Base-by-base conservation (phyloP, 73 alveolate genomes). In the Loxodes magnus region DNA sequence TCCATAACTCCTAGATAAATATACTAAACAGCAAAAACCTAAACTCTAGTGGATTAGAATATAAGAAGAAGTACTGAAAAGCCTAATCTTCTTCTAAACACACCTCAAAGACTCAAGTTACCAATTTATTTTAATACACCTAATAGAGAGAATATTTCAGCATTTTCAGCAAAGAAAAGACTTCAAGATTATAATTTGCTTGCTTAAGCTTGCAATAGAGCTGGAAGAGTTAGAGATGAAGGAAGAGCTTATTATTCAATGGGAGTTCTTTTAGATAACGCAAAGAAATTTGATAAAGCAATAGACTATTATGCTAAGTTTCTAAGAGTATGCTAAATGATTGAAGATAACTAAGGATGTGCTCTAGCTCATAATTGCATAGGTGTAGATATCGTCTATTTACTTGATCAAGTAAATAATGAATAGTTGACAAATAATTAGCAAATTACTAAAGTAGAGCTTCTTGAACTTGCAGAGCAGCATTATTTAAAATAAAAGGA, bases 171-270 rank as follows among this genome's bases (percentile, higher is more conserved):
- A 4, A 65, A 79, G 51, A 79, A 84, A 51, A 41, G 96, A 39
- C 53, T 80, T 14, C 78, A 79, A 41, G 96, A 84, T 60, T 84
- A 84, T 54, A 74, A 73, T 28, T 79, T 84, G 58, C 67, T 84
- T 0, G 86, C 96, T n/a, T 79, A 79, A 54, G 96, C 96, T 14
- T 84, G 96, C 50, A 84, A 79, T 42, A 50, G 96, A 37, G 96
- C 92, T 28, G 96, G 96, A 16, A 84, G 74, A 31, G 62, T 87
- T 3, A 79, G 87, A 56, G 96, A 84, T 56, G 96, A 84, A 53
- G 96, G 96, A n/a, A 49, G 96, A 22, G 91, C 96, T 16, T 84
- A 84, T 54, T 84, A 84, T 53, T 54, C 83, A 28, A 84, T 85
- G 15, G 96, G 96, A 34, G 96, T 84, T 1, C 67, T 84, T 3